phyloP scores from a whole-genome alignment of 2,329 filamentous ascomycete genomes.

The Xylariaceae sp. region DNA sequence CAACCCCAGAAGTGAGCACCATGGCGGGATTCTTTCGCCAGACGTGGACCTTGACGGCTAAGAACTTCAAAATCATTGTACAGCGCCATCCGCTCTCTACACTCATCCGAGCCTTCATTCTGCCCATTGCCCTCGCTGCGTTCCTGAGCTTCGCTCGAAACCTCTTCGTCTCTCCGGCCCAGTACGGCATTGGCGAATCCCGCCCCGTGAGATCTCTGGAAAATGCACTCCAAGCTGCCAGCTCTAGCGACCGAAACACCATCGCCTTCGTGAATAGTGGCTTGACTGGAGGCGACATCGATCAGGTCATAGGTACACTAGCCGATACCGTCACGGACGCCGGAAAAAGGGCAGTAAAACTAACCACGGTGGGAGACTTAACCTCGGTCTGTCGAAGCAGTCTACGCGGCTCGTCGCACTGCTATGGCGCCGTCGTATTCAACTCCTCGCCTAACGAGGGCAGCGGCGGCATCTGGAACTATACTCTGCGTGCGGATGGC shows the following conservation, averaged over 20 bases:
- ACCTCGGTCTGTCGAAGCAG: slow-evolving; percentile 59
- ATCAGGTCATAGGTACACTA: slow-evolving; percentile 63
- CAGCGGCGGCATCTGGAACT: slow-evolving; percentile 69
- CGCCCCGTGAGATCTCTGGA: slow-evolving; percentile 59
- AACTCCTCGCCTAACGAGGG: slow-evolving; percentile 72
- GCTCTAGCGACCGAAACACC: slow-evolving; percentile 56
- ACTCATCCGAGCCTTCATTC: slow-evolving; percentile 52
- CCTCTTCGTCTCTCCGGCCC: slow-evolving; percentile 73
- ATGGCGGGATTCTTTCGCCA: slow-evolving; percentile 53
- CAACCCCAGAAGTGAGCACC: background rate
- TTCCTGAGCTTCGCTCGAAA: slow-evolving; percentile 72
- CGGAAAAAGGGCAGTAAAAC: slow-evolving; percentile 52
- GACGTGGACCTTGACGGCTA: slow-evolving; percentile 57
- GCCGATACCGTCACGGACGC: slow-evolving; percentile 52
- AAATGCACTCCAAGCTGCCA: slow-evolving; percentile 57
- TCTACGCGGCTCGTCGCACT: slow-evolving; percentile 63
- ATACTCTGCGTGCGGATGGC: slow-evolving; percentile 75
- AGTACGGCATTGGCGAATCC: slow-evolving; percentile 66
- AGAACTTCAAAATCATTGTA: slow-evolving; percentile 58
- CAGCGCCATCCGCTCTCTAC: slow-evolving; percentile 51
- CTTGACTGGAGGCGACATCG: slow-evolving; percentile 64
- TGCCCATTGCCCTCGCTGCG: slow-evolving; percentile 55
- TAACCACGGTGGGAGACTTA: slow-evolving; percentile 55
- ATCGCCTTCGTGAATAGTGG: slow-evolving; percentile 79
- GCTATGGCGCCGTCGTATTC: slow-evolving; percentile 73